phyloP scores from a whole-genome alignment of 495 filamentous ascomycete genomes.

The Tuber brumale region DNA sequence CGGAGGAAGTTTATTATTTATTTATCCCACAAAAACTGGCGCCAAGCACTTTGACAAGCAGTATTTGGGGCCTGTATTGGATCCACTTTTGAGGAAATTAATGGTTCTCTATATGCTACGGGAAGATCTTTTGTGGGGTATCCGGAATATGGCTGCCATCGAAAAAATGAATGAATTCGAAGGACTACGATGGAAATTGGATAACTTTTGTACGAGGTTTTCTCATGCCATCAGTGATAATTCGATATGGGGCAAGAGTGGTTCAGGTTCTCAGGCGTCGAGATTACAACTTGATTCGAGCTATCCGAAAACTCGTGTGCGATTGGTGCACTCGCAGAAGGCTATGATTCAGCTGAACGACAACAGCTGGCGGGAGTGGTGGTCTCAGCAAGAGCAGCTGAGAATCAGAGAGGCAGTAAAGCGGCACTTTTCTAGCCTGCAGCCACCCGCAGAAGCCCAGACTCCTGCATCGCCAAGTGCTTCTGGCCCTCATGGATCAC shows the following conservation, averaged over 20 bases:
- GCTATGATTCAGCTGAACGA: constrained; percentile 53
- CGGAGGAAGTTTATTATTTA: constrained; percentile 58
- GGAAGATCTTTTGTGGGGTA: constrained; percentile 52
- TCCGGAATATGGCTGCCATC: constrained; percentile 57
- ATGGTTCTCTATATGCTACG: constrained; percentile 59
- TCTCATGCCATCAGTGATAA: constrained; percentile 24
- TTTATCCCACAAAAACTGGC: constrained; percentile 62
- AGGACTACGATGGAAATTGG: constrained; percentile 50
- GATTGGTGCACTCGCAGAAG: constrained; percentile 48
- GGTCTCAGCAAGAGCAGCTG: constrained; percentile 62
- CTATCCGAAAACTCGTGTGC: constrained; percentile 28
- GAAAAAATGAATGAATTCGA: constrained; percentile 55
- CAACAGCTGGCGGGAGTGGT: constrained; percentile 63
- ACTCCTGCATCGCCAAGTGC: constrained; percentile 6
- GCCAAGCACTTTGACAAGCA: constrained; percentile 58
- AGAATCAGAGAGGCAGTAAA: constrained; percentile 58
- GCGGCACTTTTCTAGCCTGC: constrained; percentile 52
- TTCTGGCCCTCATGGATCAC: neutral
- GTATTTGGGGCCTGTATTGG: constrained; percentile 61
- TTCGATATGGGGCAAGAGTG: constrained; percentile 12
- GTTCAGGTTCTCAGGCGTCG: constrained; percentile 42
- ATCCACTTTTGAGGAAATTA: constrained; percentile 60
- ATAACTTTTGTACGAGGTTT: constrained; percentile 35
- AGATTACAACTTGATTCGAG: constrained; percentile 45
- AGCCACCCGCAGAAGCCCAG: constrained; percentile 23